Evolutionary conservation across 2,329 filamentous ascomycete genomes (phyloP), one percentile per base, ranked within the genome.

Genomic region (Pseudocercospora eumusae): DNA sequence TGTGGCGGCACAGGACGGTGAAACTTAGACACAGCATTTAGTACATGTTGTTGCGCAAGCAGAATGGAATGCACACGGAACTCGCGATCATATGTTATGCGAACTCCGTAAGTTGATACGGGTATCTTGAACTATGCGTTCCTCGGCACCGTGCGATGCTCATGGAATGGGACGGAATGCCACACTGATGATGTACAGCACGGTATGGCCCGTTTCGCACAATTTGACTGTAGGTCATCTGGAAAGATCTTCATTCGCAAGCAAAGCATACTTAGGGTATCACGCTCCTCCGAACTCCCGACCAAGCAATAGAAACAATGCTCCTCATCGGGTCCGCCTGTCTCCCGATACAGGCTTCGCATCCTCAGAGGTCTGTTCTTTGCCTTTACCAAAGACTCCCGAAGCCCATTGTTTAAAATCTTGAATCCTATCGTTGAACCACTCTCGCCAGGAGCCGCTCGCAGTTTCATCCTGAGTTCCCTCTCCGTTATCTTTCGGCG

Each of bases 351-450:
- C 33, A 40, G 36, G 3, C 36, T 40, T 15, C 6, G 15, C 15
- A n/a, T 40, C 36, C 5, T 40, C 36, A 18, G 15, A 40, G 36
- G 1, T n/a, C 15, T 40, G 36, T 10, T 53, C 55, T 55, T 64
- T 65, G 42, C 58, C 56, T 42, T 57, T 59, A 9, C 65, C 66
- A 47, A 73, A 68, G 5, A 71, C 45, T 8, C 61, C 68, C 5
- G 64, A 63, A 20, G 69, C 71, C 74, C 74, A 76, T n/a, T 66
- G 65, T 62, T 74, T 75, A 25, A 69, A 65, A 28, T 66, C 66
- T 6, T 74, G 66, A 25, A 75, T 58, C 61, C 73, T 74, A 1
- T 64, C 68, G 50, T 68, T 68, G 10, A 74, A 66, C 74, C 74
- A 75, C 8, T 70, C 66, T 64, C 68, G 69, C 72, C 72, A 75